These are phyloP conservation scores for Neurospora pannonica DNA, from an alignment of 495 filamentous ascomycete genomes.

Conservation along the genomic window DNA sequence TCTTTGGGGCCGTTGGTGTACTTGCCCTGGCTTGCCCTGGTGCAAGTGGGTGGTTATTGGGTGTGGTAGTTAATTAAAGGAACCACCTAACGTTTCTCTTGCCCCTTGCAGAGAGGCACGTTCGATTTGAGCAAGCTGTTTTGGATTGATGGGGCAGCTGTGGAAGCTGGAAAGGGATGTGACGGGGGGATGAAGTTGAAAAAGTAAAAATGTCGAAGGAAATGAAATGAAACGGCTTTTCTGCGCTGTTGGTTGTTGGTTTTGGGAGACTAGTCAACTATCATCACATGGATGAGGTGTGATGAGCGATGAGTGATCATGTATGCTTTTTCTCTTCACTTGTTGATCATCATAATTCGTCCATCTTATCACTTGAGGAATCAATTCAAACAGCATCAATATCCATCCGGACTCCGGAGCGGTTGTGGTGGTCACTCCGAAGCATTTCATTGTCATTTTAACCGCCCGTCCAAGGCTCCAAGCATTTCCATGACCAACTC, in stretches of 20 bases:
- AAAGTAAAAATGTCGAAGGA: neutral
- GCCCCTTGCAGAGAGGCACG: neutral
- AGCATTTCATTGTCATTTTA: neutral
- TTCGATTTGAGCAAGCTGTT: neutral
- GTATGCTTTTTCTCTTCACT: neutral
- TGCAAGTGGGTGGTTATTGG: neutral
- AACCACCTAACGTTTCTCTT: neutral
- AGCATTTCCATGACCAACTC: neutral
- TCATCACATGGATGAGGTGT: neutral
- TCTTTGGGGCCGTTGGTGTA: neutral
- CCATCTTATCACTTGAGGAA: neutral
- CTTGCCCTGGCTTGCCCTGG: neutral
- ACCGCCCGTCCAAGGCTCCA: neutral
- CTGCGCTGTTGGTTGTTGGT: neutral
- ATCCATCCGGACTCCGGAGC: neutral
- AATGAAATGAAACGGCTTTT: neutral
- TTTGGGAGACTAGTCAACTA: too few relatives aligned
- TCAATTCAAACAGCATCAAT: neutral
- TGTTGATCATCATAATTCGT: neutral
- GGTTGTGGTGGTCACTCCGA: neutral
- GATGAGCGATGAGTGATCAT: neutral
- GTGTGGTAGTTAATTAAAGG: neutral
- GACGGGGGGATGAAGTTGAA: neutral
- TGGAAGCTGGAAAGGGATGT: neutral
- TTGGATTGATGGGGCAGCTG: neutral